These are phyloP conservation scores for Colletotrichum lini DNA, from an alignment of 2,329 filamentous ascomycete genomes.

Conservation along the genomic window DNA sequence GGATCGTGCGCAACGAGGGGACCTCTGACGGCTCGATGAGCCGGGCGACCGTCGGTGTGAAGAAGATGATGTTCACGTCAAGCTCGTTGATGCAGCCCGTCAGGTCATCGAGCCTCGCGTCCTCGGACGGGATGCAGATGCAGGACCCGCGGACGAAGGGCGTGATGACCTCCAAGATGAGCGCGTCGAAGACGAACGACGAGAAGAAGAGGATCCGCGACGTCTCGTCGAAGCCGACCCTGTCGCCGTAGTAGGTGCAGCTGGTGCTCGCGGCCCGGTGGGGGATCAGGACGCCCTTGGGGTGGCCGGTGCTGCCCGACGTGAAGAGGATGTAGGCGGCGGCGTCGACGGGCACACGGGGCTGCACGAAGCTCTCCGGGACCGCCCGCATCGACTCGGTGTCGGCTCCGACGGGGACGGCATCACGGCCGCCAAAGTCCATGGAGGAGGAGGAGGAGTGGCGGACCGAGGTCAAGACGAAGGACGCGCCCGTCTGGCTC, in stretches of 20 bases:
- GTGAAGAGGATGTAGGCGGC: constrained; percentile 62
- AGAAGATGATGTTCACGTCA: constrained; percentile 26
- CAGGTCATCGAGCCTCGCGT: constrained; percentile 42
- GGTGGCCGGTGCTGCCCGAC: constrained; percentile 65
- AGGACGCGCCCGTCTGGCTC: not conserved
- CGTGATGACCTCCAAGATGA: constrained; percentile 32
- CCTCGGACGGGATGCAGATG: constrained; percentile 44
- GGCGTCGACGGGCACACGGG: not conserved
- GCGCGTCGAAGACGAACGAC: constrained; percentile 43
- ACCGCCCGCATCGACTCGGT: not conserved
- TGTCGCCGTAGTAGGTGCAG: constrained; percentile 1
- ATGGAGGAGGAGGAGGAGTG: not conserved
- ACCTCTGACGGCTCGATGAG: constrained; percentile 24
- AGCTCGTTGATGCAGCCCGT: constrained; percentile 36
- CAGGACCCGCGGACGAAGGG: constrained; percentile 52
- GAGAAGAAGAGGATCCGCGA: constrained; percentile 46
- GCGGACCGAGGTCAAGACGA: not conserved
- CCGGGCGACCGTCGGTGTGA: constrained; percentile 40
- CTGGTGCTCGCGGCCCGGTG: constrained; percentile 40
- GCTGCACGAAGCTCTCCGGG: not conserved
- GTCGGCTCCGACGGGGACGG: not conserved
- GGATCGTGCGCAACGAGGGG: not conserved
- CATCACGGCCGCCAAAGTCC: not conserved
- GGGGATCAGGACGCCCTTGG: constrained; percentile 62
- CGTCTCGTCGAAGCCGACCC: constrained; percentile 20